A percentile compares a stretch with the other conserved stretches of the same genome.
Conservation (phyloP, 2,329 filamentous ascomycete genomes). For the Triangularia verruculosa region DNA sequence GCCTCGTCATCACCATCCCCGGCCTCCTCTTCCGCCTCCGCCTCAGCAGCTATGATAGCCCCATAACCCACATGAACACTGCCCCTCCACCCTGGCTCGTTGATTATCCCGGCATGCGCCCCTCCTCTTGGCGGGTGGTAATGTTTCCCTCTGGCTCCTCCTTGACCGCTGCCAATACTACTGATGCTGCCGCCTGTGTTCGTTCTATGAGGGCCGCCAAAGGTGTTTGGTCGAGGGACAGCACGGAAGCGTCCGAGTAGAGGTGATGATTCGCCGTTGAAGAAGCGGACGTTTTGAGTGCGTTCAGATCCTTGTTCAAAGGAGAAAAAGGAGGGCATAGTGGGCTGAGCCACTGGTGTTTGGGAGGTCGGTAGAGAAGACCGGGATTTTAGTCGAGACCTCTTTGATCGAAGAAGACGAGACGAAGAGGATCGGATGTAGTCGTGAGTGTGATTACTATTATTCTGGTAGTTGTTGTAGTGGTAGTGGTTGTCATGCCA, state of each 20-base stretch:
- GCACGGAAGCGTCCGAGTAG: slow-evolving; percentile 64
- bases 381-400: background rate
- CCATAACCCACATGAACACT: slow-evolving; percentile 59
- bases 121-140: slow-evolving; percentile 30
- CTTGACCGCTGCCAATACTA: slow-evolving; percentile 20
- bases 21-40: slow-evolving; percentile 30
- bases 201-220: background rate
- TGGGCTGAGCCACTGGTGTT: background rate
- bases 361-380: background rate
- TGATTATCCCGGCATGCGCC: background rate
- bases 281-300: slow-evolving; percentile 41
- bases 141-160: slow-evolving; percentile 29
- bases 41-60: slow-evolving; percentile 43
- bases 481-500: slow-evolving; percentile 1
- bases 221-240: slow-evolving; percentile 42
- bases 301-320: slow-evolving; percentile 64
- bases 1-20: slow-evolving; percentile 34
- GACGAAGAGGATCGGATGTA: background rate
- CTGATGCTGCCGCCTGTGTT: slow-evolving; percentile 30
- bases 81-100: slow-evolving; percentile 37
- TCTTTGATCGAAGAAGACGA: background rate
- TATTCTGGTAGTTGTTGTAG: background rate
- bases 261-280: slow-evolving; percentile 52
- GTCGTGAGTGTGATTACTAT: background rate
- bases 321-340: slow-evolving; percentile 62